phyloP scores from a whole-genome alignment of 345 rosid genomes.

The Iberis pinnata region DNA sequence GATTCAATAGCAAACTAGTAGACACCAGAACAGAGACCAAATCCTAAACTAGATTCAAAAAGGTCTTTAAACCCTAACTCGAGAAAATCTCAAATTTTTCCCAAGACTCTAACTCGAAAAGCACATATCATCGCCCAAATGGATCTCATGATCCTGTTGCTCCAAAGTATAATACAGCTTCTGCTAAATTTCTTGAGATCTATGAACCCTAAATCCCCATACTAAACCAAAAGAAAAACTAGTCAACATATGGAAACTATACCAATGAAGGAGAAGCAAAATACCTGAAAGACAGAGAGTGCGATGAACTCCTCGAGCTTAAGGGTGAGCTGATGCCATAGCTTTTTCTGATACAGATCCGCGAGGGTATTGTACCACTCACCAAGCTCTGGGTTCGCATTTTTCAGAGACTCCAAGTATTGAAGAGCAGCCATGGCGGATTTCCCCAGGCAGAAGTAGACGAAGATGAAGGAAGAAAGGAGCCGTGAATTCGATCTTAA shows the following conservation, averaged over 20 bases:
- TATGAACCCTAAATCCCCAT: constrained; percentile 20
- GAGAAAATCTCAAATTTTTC: neutral
- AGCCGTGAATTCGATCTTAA: constrained; percentile 13
- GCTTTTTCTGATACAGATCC: constrained; percentile 98
- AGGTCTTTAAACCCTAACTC: too few relatives aligned
- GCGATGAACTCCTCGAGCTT: constrained; percentile 97
- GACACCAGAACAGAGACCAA: constrained; percentile 1
- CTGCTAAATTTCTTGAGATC: constrained; percentile 15
- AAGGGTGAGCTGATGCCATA: constrained; percentile 98
- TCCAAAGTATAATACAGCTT: neutral
- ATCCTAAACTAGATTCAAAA: too few relatives aligned
- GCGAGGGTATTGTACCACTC: constrained; percentile 88
- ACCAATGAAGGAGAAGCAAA: neutral
- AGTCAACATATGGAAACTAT: neutral
- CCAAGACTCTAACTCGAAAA: neutral
- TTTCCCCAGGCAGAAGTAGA: too few relatives aligned
- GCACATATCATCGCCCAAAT: neutral
- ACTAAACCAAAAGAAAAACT: neutral
- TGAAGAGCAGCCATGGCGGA: constrained; percentile 80
- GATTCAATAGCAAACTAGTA: neutral
- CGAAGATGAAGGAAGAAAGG: constrained; percentile 8
- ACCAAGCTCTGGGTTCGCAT: constrained; percentile 67
- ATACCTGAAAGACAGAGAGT: constrained; percentile 75
- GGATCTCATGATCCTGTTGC: neutral
- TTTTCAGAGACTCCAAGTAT: constrained; percentile 67